These are phyloP conservation scores for Malassezia yamatoensis DNA, from an alignment of 1,284 basidiomycete genomes.

Conservation along the genomic window DNA sequence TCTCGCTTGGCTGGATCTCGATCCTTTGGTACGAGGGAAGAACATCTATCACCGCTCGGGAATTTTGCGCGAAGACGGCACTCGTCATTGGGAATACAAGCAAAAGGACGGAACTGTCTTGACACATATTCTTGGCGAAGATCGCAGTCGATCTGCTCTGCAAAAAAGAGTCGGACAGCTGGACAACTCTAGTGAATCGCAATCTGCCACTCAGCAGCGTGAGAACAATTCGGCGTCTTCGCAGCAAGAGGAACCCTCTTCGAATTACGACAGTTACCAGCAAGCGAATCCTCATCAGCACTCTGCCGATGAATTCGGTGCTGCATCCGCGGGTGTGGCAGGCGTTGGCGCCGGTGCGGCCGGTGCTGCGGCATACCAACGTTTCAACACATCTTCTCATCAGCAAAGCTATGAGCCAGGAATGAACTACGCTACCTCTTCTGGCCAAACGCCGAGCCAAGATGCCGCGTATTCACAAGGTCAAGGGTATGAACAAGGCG, in stretches of 20 bases:
- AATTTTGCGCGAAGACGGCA: slow-evolving; percentile 43
- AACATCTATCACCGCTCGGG: slow-evolving; percentile 46
- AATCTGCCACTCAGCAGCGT: slow-evolving; percentile 12
- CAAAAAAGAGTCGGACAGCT: slow-evolving; percentile 27
- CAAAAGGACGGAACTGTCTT: slow-evolving; percentile 34
- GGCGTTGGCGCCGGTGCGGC: slow-evolving; percentile 11
- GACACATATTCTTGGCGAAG: slow-evolving; percentile 36
- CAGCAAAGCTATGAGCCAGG: too few relatives aligned
- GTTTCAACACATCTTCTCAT: too few relatives aligned
- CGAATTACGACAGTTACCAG: too few relatives aligned
- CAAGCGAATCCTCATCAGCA: neutral
- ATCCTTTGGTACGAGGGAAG: slow-evolving; percentile 44
- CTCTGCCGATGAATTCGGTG: slow-evolving; percentile 16
- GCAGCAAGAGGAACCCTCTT: neutral
- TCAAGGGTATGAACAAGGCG: neutral
- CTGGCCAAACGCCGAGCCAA: neutral
- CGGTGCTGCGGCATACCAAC: slow-evolving; percentile 2
- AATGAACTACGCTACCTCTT: too few relatives aligned
- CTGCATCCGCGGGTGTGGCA: slow-evolving; percentile 15
- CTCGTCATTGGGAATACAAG: slow-evolving; percentile 41
- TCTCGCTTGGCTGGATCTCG: slow-evolving; percentile 44
- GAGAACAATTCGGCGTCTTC: slow-evolving; percentile 12
- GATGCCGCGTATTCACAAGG: neutral
- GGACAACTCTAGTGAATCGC: neutral
- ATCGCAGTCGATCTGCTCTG: slow-evolving; percentile 25